These are phyloP conservation scores for Aspergillus thermomutatus DNA, from an alignment of 2,329 filamentous ascomycete genomes.

Conservation along the genomic window DNA sequence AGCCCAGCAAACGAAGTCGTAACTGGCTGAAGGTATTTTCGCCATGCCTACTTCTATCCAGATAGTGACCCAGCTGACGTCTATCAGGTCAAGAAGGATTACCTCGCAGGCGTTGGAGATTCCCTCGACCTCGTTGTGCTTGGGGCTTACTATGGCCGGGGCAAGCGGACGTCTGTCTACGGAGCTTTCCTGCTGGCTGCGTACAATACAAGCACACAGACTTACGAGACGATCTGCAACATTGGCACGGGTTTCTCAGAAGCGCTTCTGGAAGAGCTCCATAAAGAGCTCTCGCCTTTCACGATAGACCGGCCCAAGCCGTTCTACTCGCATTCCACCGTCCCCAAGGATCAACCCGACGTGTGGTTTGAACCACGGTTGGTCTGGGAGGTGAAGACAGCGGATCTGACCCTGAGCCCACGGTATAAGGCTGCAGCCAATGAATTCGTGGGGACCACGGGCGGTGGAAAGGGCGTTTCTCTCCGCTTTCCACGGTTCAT, in stretches of 20 bases:
- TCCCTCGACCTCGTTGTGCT: conserved; percentile 95
- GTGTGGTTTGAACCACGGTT: conserved; percentile 95
- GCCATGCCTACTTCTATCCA: background rate
- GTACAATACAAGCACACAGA: conserved; percentile 76
- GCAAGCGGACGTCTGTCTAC: conserved; percentile 93
- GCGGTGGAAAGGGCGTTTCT: conserved; percentile 74
- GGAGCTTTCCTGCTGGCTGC: conserved; percentile 94
- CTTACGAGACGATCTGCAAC: conserved; percentile 95
- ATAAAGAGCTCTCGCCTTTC: conserved; percentile 69
- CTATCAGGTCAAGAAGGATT: conserved; percentile 88
- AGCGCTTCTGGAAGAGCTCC: conserved; percentile 82
- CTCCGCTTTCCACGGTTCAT: conserved; percentile 92
- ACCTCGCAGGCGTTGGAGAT: conserved; percentile 88
- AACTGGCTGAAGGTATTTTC: conserved; percentile 88
- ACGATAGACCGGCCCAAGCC: conserved; percentile 90
- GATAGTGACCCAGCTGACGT: background rate
- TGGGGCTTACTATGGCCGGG: conserved; percentile 89
- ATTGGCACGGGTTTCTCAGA: conserved; percentile 97
- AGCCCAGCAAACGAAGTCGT: conserved; percentile 90
- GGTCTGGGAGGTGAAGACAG: conserved; percentile 98
- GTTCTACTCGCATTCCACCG: conserved; percentile 83
- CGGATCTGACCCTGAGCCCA: conserved; percentile 88
- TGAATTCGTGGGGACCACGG: conserved; percentile 69
- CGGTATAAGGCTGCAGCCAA: conserved; percentile 87
- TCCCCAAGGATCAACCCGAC: conserved; percentile 90